phyloP scores from a whole-genome alignment of 2,329 filamentous ascomycete genomes.

The Remersonia thermophila region DNA sequence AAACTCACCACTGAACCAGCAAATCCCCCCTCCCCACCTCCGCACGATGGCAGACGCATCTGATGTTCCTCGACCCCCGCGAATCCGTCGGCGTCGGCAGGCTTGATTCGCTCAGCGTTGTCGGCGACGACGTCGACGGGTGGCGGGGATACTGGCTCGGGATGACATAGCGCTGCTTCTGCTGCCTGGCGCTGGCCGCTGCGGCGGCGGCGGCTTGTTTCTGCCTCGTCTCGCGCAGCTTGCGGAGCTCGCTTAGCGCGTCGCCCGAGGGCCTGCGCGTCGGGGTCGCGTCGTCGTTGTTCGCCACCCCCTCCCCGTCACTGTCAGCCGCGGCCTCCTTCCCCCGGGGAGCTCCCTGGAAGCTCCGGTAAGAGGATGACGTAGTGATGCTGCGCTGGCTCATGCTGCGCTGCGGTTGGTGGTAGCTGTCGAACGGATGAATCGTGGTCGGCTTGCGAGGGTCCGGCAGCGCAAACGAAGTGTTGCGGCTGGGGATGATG shows the following conservation, averaged over 20 bases:
- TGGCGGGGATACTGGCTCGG: constrained; percentile 24
- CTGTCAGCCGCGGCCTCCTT: constrained; percentile 35
- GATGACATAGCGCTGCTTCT: constrained; percentile 22
- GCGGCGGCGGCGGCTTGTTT: constrained; percentile 4
- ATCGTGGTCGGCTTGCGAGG: constrained; percentile 34
- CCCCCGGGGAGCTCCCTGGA: constrained; percentile 15
- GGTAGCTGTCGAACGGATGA: constrained; percentile 34
- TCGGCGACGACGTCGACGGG: constrained; percentile 39
- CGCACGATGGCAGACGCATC: constrained; percentile 43
- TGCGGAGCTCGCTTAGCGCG: constrained; percentile 48
- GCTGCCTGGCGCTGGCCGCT: neutral
- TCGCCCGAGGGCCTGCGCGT: constrained; percentile 31
- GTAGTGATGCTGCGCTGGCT: constrained; percentile 37
- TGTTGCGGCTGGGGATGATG: constrained; percentile 48
- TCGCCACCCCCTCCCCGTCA: constrained; percentile 46
- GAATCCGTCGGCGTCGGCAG: constrained; percentile 33
- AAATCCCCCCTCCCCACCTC: constrained; percentile 35
- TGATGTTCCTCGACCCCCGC: constrained; percentile 31
- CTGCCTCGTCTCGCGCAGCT: constrained; percentile 38
- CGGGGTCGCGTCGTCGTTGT: constrained; percentile 24
- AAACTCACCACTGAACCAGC: constrained; percentile 51
- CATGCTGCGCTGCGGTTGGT: constrained; percentile 31
- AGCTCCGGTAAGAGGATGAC: constrained; percentile 24
- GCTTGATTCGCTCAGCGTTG: constrained; percentile 37
- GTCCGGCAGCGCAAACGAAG: constrained; percentile 46